Conservation (phyloP, 441 rosid genomes). For the Dalechampia spathulata region DNA sequence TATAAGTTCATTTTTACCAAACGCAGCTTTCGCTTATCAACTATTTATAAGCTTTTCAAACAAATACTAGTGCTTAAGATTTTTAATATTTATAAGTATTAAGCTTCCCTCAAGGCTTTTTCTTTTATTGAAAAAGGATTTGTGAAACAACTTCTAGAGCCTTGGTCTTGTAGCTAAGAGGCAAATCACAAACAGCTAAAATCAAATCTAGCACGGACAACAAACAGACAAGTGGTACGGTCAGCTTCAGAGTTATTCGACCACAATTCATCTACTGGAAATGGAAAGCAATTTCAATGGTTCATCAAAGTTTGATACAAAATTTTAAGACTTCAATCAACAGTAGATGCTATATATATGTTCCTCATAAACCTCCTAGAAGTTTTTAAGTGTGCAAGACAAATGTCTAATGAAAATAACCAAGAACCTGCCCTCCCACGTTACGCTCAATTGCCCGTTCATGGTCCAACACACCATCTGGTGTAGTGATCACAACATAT, state of each 20-base stretch:
- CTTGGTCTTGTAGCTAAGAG: background rate
- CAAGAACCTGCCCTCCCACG: conserved; percentile 90
- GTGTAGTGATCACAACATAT: conserved; percentile 82
- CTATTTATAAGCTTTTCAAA: no score
- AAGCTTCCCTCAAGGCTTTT: no score
- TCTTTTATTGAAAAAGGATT: no score
- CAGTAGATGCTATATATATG: background rate
- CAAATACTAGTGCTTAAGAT: no score
- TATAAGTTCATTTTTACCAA: no score
- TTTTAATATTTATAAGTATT: no score
- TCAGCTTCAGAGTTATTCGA: background rate
- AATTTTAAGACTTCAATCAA: background rate
- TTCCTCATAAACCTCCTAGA: background rate
- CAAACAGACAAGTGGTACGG: no score
- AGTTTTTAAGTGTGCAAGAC: background rate
- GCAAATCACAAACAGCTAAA: background rate
- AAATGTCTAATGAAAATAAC: conserved; percentile 63
- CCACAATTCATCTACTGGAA: background rate
- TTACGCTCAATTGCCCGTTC: conserved; percentile 79
- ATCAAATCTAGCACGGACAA: background rate
- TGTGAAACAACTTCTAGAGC: no score
- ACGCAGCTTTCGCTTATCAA: no score
- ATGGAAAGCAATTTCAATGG: background rate
- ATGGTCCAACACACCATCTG: conserved; percentile 90
- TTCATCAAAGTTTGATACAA: background rate